Base-by-base conservation (phyloP, 441 rosid genomes). In the Pelargonium citronellum region DNA sequence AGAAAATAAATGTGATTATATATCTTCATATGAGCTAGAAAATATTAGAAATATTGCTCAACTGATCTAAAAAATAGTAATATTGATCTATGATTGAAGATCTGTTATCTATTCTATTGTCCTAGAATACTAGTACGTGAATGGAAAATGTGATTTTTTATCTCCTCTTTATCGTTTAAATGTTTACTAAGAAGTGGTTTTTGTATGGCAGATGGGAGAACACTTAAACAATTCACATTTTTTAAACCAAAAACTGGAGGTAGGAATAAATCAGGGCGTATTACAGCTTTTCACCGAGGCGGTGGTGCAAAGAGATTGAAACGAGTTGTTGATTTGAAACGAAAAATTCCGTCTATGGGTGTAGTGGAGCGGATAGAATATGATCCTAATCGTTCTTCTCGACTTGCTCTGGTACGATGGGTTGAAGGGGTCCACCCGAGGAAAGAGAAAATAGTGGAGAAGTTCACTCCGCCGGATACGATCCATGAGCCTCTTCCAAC, bases 331-430 rank as follows among this genome's bases (percentile, higher is more conserved):
- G 79, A 78, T 62, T 37, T 73, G 16, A 81, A 81, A 63, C 53
- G 79, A 65, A 75, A 37, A 47, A 75, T 78, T 27, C 15, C 78
- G 4, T 67, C 70, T 34, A 73, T 75, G 73, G 84, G 84, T 1
- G 41, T 81, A 55, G 70, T 81, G 17, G 81, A 81, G 63, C 78
- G 79, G 76, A 71, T 78, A 68, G 84, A 81, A 70, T 81, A 81
- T 34, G 84, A 58, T 58, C 64, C 64, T 1, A 58, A 58, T 13
- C 24, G 64, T 16, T 20, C 64, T 58, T n/a, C 17, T 58, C 64
- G 64, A 10, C 22, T 58, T 58, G 64, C 64, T 58, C 64, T 58
- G 8, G 64, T 58, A 6, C 30, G 64, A 16, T 58, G 64, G 64
- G 30, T 58, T 58, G 64, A 58, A 7, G 64, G 64, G 30, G 64